A percentile compares a stretch with the other conserved stretches of the same genome.
Evolutionary conservation across 1,139 yeast genomes (phyloP).

Genomic region (Protomyces macrosporus): DNA sequence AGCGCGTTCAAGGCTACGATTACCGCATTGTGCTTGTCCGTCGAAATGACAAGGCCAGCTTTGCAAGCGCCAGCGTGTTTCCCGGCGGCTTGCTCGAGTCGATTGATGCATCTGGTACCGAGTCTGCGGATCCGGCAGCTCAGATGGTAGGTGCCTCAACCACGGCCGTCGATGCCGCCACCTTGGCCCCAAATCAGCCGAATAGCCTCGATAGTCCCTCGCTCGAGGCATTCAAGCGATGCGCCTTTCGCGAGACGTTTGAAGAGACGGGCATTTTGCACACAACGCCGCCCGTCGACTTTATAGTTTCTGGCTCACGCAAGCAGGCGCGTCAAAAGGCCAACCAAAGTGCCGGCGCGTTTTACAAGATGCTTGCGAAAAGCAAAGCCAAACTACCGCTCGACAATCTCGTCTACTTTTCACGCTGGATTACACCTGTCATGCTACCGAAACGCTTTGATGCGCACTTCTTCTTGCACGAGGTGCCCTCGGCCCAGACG

Average conservation of each 20-base stretch:
- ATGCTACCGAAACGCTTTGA: constrained; percentile 9
- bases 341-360: neutral
- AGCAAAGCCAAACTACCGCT: neutral
- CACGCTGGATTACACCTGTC: constrained; percentile 23
- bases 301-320: constrained; percentile 2
- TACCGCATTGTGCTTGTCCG: constrained; percentile 15
- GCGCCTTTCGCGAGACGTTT: constrained; percentile 20
- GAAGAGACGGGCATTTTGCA: constrained; percentile 19
- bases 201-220: neutral
- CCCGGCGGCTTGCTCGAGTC: constrained; percentile 17
- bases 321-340: constrained; percentile 5
- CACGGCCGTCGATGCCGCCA: neutral
- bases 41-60: constrained; percentile 19
- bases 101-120: neutral
- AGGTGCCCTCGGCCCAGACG: constrained; percentile 7
- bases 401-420: constrained; percentile 7
- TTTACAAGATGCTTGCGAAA: constrained; percentile 1
- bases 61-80: constrained; percentile 20
- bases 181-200: neutral
- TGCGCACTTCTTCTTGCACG: constrained; percentile 16
- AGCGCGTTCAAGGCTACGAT: constrained; percentile 5
- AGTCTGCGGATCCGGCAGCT: neutral
- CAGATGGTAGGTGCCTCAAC: neutral
- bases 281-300: constrained; percentile 8
- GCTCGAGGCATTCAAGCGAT: constrained; percentile 13